A percentile compares a stretch with the other conserved stretches of the same genome.
phyloP scores from a whole-genome alignment of 1,139 yeast species.

The Scheffersomyces insectosa region DNA sequence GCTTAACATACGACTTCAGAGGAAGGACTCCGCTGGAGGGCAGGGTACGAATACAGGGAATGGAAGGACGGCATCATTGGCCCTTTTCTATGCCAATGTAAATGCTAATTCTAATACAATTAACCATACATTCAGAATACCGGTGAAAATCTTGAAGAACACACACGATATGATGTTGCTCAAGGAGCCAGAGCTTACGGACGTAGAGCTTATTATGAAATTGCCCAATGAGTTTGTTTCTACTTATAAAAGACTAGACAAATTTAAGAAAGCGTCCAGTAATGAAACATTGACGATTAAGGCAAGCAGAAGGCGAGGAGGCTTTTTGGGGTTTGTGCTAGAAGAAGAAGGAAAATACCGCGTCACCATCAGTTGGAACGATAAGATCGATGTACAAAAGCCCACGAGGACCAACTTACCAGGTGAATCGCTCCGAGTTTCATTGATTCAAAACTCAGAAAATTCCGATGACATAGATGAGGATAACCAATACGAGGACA shows the following conservation, averaged over 20 bases:
- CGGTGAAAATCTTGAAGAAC: conserved; percentile 52
- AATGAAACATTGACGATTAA: conserved; percentile 35
- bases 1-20: conserved; percentile 52
- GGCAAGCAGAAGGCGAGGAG: conserved; percentile 37
- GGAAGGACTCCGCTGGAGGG: conserved; percentile 37
- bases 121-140: conserved; percentile 61
- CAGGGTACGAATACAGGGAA: conserved; percentile 21
- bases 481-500: conserved; percentile 26
- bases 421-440: conserved; percentile 21
- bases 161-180: conserved; percentile 41
- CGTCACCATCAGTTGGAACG: conserved; percentile 62
- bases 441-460: conserved; percentile 9
- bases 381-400: conserved; percentile 36
- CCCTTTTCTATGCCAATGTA: conserved; percentile 47
- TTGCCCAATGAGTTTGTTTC: conserved; percentile 49
- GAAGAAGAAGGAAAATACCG: conserved; percentile 55
- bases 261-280: conserved; percentile 41
- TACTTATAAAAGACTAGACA: conserved; percentile 55
- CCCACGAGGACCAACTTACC: conserved; percentile 22
- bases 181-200: conserved; percentile 49
- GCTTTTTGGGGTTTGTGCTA: conserved; percentile 48
- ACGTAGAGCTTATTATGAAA: conserved; percentile 50
- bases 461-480: conserved; percentile 13
- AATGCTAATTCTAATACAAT: conserved; percentile 35
- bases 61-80: conserved; percentile 52